A percentile compares a stretch with the other conserved stretches of the same genome.
Conservation (phyloP, 805 yeast genomes). For the Wickerhamiella australiensis region DNA sequence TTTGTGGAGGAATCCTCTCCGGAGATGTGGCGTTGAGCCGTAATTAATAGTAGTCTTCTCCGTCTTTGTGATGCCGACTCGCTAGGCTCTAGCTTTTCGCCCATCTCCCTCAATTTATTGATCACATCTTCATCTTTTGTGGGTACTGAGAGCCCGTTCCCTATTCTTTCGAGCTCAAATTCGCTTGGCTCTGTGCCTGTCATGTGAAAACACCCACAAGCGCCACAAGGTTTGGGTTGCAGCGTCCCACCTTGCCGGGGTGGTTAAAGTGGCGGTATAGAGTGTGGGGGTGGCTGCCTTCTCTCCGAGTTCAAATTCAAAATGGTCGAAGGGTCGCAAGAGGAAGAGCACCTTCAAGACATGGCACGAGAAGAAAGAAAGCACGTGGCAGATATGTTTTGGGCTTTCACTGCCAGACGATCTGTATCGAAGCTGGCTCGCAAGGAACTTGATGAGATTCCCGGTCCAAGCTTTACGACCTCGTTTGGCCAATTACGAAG, state of each 20-base stretch:
- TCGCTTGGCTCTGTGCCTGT: not conserved
- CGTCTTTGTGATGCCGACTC: constrained; percentile 55
- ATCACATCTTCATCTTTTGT: constrained; percentile 57
- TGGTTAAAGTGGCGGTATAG: not conserved
- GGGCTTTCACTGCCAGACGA: constrained; percentile 7
- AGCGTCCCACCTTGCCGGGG: not conserved
- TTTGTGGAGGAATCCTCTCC: constrained; percentile 17
- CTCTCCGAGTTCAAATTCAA: not conserved
- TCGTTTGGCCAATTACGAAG: constrained; percentile 47
- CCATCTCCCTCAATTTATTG: constrained; percentile 35
- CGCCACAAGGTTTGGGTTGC: constrained; percentile 2
- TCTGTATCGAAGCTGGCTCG: constrained; percentile 8
- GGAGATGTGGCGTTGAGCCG: constrained; percentile 22
- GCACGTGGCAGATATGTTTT: constrained; percentile 10
- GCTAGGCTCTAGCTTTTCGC: constrained; percentile 47
- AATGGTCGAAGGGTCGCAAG: not conserved
- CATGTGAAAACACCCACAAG: not conserved
- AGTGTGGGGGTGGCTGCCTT: constrained; percentile 3
- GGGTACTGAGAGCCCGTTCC: constrained; percentile 36
- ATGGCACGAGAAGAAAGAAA: not conserved
- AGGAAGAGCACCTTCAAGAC: not conserved
- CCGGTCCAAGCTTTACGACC: constrained; percentile 46
- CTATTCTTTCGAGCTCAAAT: constrained; percentile 9
- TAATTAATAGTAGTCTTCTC: constrained; percentile 40
- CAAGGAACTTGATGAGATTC: constrained; percentile 35